phyloP scores from a whole-genome alignment of 768 basidiomycete species.

The Podaxis carcinomalis region DNA sequence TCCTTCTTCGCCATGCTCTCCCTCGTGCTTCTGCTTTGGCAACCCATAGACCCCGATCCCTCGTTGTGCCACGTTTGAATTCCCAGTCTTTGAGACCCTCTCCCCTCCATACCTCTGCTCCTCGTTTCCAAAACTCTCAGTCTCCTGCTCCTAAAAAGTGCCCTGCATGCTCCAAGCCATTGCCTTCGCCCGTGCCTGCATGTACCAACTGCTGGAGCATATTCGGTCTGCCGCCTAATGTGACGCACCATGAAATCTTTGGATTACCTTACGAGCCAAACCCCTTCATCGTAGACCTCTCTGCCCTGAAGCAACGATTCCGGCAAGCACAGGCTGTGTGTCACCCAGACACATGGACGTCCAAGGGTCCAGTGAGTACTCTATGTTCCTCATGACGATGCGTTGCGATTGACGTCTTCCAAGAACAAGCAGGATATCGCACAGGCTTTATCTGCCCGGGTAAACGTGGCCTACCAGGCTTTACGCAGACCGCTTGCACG shows the following conservation, averaged over 20 bases:
- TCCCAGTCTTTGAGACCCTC: not conserved
- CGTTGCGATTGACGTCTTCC: slow-evolving; percentile 5
- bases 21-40: not conserved
- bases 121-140: not conserved
- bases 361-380: slow-evolving; percentile 51
- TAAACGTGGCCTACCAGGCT: slow-evolving; percentile 81
- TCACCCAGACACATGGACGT: slow-evolving; percentile 86
- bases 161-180: slow-evolving; percentile 54
- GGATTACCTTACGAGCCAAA: slow-evolving; percentile 58
- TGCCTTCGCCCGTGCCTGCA: slow-evolving; percentile 67
- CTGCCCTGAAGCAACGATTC: slow-evolving; percentile 60
- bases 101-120: not conserved
- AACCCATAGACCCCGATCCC: no score
- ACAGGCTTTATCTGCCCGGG: slow-evolving; percentile 60
- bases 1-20: not conserved
- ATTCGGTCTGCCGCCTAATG: slow-evolving; percentile 46
- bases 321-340: slow-evolving; percentile 68
- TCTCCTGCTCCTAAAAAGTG: slow-evolving; percentile 30
- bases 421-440: slow-evolving; percentile 59
- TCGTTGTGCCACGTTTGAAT: not conserved
- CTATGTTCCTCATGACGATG: slow-evolving; percentile 6
- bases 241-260: slow-evolving; percentile 67
- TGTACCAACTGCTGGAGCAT: slow-evolving; percentile 74
- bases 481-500: slow-evolving; percentile 71
- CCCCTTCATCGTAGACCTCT: slow-evolving; percentile 65